Evolutionary conservation across 1,139 yeast species (phyloP).

Genomic region (Hansenula sp.): DNA sequence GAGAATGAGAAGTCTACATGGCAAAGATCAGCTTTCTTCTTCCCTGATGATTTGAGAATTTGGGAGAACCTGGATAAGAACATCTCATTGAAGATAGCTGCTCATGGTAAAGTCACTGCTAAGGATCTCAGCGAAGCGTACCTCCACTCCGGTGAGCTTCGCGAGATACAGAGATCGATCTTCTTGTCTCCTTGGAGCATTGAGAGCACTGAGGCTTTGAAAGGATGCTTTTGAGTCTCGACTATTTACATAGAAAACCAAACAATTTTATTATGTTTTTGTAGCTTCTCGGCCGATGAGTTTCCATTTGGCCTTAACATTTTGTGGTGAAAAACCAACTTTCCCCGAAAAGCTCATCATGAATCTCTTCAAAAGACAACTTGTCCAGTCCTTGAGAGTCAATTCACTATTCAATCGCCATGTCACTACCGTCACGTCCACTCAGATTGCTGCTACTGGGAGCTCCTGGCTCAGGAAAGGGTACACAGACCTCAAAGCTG

Average conservation of each 20-base stretch:
- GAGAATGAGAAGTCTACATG: conserved; percentile 35
- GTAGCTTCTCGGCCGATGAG: not conserved
- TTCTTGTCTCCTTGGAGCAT: conserved; percentile 41
- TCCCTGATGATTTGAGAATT: conserved; percentile 63
- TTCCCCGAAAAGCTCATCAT: too few relatives aligned
- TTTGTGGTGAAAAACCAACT: not conserved
- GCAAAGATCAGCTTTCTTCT: conserved; percentile 67
- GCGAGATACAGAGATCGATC: conserved; percentile 58
- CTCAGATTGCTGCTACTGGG: conserved; percentile 72
- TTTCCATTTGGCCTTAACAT: not conserved
- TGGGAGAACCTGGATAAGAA: conserved; percentile 61
- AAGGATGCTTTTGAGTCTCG: conserved; percentile 19
- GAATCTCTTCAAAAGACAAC: too few relatives aligned
- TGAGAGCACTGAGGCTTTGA: conserved; percentile 21
- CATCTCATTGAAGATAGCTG: conserved; percentile 52
- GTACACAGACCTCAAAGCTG: conserved; percentile 74
- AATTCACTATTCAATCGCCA: not conserved
- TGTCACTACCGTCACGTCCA: conserved; percentile 30
- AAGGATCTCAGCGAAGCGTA: conserved; percentile 49
- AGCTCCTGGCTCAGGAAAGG: conserved; percentile 95
- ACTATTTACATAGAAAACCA: too few relatives aligned
- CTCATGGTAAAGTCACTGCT: conserved; percentile 44
- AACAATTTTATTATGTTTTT: too few relatives aligned
- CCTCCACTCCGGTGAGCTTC: conserved; percentile 38
- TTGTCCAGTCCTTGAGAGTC: not conserved